Conservation (phyloP, 371 early-diverging fungal species). For the Rhizopus delemar region DNA sequence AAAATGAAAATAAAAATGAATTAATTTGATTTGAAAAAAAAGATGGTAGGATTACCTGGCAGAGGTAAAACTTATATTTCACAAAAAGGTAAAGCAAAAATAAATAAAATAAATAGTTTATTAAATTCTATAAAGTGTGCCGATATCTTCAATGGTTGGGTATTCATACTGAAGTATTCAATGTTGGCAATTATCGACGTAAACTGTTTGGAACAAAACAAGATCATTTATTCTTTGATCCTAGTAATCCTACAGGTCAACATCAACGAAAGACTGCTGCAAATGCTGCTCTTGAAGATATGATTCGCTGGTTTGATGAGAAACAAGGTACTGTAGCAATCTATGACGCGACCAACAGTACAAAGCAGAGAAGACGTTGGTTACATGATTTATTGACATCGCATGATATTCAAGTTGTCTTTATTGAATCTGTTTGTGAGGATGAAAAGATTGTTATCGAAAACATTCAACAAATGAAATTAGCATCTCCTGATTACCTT, state of each 20-base stretch:
- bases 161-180: conserved; percentile 88
- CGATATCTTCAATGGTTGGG: conserved; percentile 96
- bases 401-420: conserved; percentile 85
- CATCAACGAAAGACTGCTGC: conserved; percentile 84
- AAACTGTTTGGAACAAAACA: conserved; percentile 83
- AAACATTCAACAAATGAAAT: conserved; percentile 94
- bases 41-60: conserved; percentile 90
- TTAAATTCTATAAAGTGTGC: conserved; percentile 60
- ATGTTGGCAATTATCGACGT: conserved; percentile 95
- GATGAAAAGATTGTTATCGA: conserved; percentile 82
- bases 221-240: conserved; percentile 92
- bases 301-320: conserved; percentile 87
- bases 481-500: conserved; percentile 93
- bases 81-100: conserved; percentile 75
- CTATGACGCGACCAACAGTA: conserved; percentile 98
- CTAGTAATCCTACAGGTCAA: conserved; percentile 74
- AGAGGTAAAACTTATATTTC: conserved; percentile 90
- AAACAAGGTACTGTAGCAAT: conserved; percentile 84
- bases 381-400: conserved; percentile 67
- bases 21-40: conserved; percentile 4
- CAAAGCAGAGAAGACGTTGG: conserved; percentile 75
- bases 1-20: conserved; percentile 16
- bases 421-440: conserved; percentile 94
- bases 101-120: background rate
- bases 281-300: conserved; percentile 80